Percentiles rank a stretch among this genome's conserved stretches.
Evolutionary conservation across 441 rosid species (phyloP).

Genomic region (Adansonia madagascariensis): DNA sequence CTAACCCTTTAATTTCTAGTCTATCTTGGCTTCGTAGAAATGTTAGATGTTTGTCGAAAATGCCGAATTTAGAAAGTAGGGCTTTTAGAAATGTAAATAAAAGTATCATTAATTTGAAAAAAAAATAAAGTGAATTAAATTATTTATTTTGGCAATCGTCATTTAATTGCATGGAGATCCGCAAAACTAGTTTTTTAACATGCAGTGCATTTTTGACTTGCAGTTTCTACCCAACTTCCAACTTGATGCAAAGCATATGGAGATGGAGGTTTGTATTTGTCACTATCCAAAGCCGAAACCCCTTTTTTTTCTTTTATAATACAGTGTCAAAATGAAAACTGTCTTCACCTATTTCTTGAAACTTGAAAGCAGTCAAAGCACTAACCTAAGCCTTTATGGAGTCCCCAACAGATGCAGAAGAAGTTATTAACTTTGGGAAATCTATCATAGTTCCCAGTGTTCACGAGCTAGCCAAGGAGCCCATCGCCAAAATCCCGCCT

Average conservation of each 20-base stretch:
- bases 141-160: background rate
- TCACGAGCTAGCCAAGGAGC: constrained; percentile 42
- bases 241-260: no score
- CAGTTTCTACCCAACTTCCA: no score
- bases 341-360: background rate
- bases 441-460: constrained; percentile 45
- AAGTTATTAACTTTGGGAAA: constrained; percentile 36
- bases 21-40: no score
- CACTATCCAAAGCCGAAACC: background rate
- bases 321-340: background rate
- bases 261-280: background rate
- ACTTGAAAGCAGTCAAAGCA: background rate
- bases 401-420: background rate
- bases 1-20: no score
- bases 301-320: no score
- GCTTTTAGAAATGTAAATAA: no score
- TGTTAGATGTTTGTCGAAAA: no score
- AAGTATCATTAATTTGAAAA: background rate
- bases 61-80: no score
- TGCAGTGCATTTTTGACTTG: no score
- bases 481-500: constrained; percentile 36
- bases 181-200: background rate
- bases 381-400: constrained; percentile 24
- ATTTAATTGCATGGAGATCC: background rate
- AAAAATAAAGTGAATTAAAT: background rate